Evolutionary conservation across 148 eudicot species (phyloP).

Genomic region (Spergularia bocconei): DNA sequence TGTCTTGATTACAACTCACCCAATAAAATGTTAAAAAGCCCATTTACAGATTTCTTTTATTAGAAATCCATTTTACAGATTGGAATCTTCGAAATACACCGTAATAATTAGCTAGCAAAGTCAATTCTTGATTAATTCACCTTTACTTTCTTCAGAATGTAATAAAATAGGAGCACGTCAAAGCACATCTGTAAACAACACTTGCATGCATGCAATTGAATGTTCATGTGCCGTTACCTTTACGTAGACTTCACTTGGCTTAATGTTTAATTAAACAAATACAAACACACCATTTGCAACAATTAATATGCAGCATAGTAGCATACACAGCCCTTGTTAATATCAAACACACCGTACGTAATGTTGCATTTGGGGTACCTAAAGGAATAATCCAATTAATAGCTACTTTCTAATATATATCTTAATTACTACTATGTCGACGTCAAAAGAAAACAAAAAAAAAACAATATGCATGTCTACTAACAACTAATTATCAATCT

Average conservation of each 20-base stretch:
- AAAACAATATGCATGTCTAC: no score
- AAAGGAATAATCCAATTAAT: background rate
- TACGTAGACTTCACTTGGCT: constrained; percentile 16
- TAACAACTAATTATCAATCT: background rate
- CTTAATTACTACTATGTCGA: background rate
- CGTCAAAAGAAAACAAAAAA: no score
- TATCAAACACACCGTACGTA: constrained; percentile 6
- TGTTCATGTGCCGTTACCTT: constrained; percentile 23
- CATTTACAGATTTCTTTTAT: no score
- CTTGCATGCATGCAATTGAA: constrained; percentile 25
- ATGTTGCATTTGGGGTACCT: background rate
- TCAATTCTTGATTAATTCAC: no score
- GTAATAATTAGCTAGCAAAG: no score
- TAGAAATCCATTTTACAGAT: no score
- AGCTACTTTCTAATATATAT: background rate
- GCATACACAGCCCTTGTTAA: background rate
- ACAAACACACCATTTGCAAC: background rate
- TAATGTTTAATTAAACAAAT: background rate
- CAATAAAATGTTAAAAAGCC: no score
- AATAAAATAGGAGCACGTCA: no score
- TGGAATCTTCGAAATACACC: no score
- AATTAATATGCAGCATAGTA: background rate
- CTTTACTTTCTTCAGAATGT: no score
- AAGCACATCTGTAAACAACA: background rate
- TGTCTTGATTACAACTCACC: no score